Evolutionary conservation across 257 asterid genomes (phyloP).

Genomic region (Capsicum rhomboideum): DNA sequence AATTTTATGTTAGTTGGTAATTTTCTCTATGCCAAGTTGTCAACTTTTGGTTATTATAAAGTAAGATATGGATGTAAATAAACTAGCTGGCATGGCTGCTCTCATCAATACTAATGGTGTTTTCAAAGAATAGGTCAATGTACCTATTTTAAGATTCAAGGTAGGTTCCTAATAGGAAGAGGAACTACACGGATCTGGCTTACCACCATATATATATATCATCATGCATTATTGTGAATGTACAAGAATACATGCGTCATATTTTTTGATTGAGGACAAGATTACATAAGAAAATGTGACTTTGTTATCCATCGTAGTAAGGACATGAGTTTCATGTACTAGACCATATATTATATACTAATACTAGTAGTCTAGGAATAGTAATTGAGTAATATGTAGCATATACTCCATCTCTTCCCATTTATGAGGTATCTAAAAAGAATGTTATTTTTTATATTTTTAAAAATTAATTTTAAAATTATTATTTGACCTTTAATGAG

Average conservation of each 20-base stretch:
- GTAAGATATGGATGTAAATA: not conserved
- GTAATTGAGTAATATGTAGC: not conserved
- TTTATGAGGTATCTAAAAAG: too few relatives aligned
- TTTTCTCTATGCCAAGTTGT: not conserved
- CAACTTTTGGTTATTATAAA: not conserved
- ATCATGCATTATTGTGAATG: not conserved
- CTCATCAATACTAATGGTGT: not conserved
- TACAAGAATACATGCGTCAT: not conserved
- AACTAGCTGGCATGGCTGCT: not conserved
- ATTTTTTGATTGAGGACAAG: not conserved
- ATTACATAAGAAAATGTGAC: not conserved
- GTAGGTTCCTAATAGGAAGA: not conserved
- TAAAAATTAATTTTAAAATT: too few relatives aligned
- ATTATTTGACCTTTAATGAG: too few relatives aligned
- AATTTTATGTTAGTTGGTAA: not conserved
- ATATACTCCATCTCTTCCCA: not conserved
- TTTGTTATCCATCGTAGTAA: not conserved
- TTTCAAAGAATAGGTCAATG: constrained; percentile 14
- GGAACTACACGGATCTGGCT: not conserved
- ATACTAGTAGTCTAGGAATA: not conserved
- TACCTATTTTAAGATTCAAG: constrained; percentile 19
- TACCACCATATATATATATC: not conserved
- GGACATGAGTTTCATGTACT: not conserved
- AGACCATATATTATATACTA: not conserved
- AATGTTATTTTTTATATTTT: too few relatives aligned